A percentile compares a stretch with the other conserved stretches of the same genome.
phyloP scores from a whole-genome alignment of 1,284 basidiomycete genomes.

The Trametes pubescens region DNA sequence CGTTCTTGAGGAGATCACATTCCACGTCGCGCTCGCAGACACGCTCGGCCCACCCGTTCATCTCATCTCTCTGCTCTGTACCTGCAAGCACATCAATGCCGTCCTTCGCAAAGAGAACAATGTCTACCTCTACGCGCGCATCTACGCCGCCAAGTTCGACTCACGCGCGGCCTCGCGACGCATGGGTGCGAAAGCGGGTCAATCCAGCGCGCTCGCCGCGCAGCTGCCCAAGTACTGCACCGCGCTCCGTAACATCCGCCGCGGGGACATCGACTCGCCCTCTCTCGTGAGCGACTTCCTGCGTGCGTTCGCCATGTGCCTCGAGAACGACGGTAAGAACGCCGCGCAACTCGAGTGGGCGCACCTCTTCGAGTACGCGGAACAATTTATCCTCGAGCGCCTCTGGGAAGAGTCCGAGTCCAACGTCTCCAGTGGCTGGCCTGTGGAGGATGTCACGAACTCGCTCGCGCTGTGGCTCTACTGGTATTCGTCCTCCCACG shows the following conservation, averaged over 20 bases:
- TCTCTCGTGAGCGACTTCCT: constrained; percentile 55
- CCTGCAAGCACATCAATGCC: constrained; percentile 54
- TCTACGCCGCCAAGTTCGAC: constrained; percentile 76
- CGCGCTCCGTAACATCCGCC: constrained; percentile 53
- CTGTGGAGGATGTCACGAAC: constrained; percentile 55
- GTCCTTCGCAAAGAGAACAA: constrained; percentile 56
- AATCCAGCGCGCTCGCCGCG: constrained; percentile 50
- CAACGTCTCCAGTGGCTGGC: constrained; percentile 58
- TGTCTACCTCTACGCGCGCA: constrained; percentile 62
- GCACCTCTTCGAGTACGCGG: constrained; percentile 54
- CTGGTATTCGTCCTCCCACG: constrained; percentile 63
- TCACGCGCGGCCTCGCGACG: constrained; percentile 61
- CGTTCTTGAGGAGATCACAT: constrained; percentile 64
- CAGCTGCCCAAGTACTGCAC: constrained; percentile 57
- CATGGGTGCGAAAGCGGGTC: constrained; percentile 48
- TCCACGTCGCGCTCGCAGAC: constrained; percentile 52
- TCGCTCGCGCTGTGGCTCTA: constrained; percentile 67
- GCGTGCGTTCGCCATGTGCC: constrained; percentile 66
- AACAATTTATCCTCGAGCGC: constrained; percentile 51
- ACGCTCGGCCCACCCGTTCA: constrained; percentile 51
- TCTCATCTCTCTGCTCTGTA: constrained; percentile 58
- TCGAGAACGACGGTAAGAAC: constrained; percentile 83
- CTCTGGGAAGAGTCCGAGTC: constrained; percentile 50
- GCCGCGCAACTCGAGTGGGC: constrained; percentile 58
- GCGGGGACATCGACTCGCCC: constrained; percentile 45